These are phyloP conservation scores for Barbarea vulgaris DNA, from an alignment of 345 rosid species.

Conservation along the genomic window DNA sequence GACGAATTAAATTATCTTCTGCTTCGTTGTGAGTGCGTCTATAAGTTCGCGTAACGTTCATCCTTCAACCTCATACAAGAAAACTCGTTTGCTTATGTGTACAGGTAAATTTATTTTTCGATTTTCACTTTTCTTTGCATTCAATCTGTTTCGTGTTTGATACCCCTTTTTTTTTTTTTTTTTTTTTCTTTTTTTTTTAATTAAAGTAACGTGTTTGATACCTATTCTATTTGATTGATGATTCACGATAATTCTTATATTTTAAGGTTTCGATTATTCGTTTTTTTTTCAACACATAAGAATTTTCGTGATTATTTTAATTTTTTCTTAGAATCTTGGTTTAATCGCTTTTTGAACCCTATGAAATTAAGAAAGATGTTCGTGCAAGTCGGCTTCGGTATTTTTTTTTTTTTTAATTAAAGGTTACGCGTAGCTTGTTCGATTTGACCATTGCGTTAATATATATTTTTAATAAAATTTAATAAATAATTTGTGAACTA, in stretches of 20 bases:
- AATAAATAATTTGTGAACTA: neutral
- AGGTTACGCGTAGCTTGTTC: too few species aligned
- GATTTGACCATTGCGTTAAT: conserved; percentile 11
- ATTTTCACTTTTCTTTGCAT: too few species aligned
- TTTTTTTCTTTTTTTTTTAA: too few species aligned
- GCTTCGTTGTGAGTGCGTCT: conserved; percentile 36
- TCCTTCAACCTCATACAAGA: conserved; percentile 13
- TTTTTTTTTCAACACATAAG: neutral
- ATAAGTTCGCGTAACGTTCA: conserved; percentile 42
- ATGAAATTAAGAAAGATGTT: neutral
- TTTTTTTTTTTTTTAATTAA: too few species aligned
- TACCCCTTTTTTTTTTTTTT: too few species aligned
- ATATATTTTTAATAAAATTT: neutral
- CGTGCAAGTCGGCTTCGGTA: conserved; percentile 29
- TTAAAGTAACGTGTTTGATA: too few species aligned
- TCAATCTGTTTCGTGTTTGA: too few species aligned
- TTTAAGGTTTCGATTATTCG: conserved; percentile 20
- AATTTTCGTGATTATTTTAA: neutral
- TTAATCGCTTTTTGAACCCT: conserved; percentile 16
- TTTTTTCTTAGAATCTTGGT: conserved; percentile 3
- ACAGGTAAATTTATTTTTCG: conserved; percentile 25
- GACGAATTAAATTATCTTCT: conserved; percentile 35
- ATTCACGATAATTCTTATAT: conserved; percentile 13
- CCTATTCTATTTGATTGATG: neutral
- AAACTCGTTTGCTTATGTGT: conserved; percentile 20